Evolutionary conservation across 2,329 filamentous ascomycete species (phyloP), one percentile per base, ranked within the genome.

Genomic region (Penicillium brevicompactum): DNA sequence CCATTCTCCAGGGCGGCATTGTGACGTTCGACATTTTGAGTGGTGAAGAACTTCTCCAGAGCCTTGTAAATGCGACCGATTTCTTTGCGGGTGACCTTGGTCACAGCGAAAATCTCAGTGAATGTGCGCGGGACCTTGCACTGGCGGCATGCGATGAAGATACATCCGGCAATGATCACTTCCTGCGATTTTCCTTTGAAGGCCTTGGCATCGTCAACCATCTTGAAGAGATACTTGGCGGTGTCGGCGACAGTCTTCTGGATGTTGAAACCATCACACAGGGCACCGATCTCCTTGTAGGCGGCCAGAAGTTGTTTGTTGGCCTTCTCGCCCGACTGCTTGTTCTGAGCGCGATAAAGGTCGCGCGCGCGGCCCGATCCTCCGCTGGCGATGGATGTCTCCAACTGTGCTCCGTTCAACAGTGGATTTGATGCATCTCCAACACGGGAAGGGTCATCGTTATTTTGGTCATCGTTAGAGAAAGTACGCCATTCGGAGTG

Each of bases 401-500:
- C 87, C 44, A 97, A 86, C 76, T 96, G 92, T 61, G 91, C 89
- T 53, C 92, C 92, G 68, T 96, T 92, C 55, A 96, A 83, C 42
- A 99, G 86, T 51, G 91, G 88, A 70, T 97, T 97, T 57, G 89
- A 88, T 5, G 89, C 90, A 66, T 97, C 94, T 79, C 94, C 94
- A 62, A 99, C 93, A 91, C 94, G 94, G 56, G 92, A 97, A 4
- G 95, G 94, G 65, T 99, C 94, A 67, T 97, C 95, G 69, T 90
- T 92, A 69, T 91, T 91, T 74, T 96, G 91, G 72, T 99, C 95
- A 70, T 99, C 94, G 72, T 97, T 97, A 71, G 92, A 92, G 78
- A 99, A 99, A 1, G 94, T 99, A 72, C 94, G 91, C 94, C 94
- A 99, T 78, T 99, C 94, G 46, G 92, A 96, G 59, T 95, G 89